Base-by-base conservation (phyloP, 345 rosid genomes). In the Murraya paniculata region DNA sequence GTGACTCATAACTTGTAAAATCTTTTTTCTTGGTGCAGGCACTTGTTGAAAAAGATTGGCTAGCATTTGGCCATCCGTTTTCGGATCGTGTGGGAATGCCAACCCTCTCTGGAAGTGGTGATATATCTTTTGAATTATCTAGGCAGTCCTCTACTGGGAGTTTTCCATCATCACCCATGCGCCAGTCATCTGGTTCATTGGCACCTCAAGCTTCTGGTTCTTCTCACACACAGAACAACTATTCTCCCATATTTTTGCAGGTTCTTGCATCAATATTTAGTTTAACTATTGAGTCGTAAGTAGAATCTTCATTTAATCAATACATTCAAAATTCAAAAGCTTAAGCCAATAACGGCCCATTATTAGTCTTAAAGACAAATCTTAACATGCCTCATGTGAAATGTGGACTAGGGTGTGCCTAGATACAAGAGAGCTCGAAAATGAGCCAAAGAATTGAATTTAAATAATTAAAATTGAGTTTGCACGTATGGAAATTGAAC, bases 41-140 rank as follows among this genome's bases (percentile, higher is more conserved):
- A 68, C 97, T 97, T 76, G 67, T 94, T 74, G 99, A 97, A 84
- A 97, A 97, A 82, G 98, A 97, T 81, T 97, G 99, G 99, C 90
- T 94, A 75, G 98, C 99, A 77, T 97, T 94, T 87, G 98, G 99
- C 64, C 99, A 94, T 87, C 98, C 98, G 74, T 91, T 97, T 87
- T 89, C 98, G 10, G 98, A 97, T 81, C 99, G 98, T 59, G 72
- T 90, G 70, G 99, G 98, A 79, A 91, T 91, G 92, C 99, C 98
- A 50, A 80, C 85, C 73, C 81, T 89, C 71, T 81, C 93, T 77
- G 94, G 90, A 85, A 84, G 86, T 86, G 87, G 82, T 39, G 82
- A 76, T 74, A 64, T 79, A 69, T 35, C 90, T 18, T 78, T 75
- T 76, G 99, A 94, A 79, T 85, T 92, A 80, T 78, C 91, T 67